These are phyloP conservation scores for Oxalis stricta DNA, from an alignment of 441 rosid genomes.

Conservation along the genomic window DNA sequence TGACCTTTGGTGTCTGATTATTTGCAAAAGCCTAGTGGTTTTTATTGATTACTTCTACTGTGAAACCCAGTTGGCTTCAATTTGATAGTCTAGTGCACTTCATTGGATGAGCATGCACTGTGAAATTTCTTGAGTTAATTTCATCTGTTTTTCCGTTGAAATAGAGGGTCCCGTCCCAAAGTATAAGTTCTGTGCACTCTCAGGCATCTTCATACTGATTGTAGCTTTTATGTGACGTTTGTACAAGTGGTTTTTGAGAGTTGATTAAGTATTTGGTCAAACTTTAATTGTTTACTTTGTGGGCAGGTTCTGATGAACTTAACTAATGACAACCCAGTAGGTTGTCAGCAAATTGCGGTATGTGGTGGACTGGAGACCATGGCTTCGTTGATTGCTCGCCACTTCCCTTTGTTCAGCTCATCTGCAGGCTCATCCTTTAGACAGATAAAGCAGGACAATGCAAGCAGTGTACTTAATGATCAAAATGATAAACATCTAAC, in stretches of 20 bases:
- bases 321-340: constrained; percentile 72
- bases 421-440: constrained; percentile 22
- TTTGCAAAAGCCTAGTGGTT: constrained; percentile 1
- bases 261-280: constrained; percentile 2
- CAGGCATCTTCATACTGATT: background rate
- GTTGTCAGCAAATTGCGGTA: constrained; percentile 77
- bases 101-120: background rate
- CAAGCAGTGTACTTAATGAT: constrained; percentile 12
- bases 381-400: constrained; percentile 58
- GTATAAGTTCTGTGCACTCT: background rate
- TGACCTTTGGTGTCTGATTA: background rate
- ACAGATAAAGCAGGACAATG: constrained; percentile 20
- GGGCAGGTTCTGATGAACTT: constrained; percentile 96
- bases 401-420: constrained; percentile 60
- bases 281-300: constrained; percentile 4
- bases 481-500: constrained; percentile 41
- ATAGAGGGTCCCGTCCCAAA: background rate
- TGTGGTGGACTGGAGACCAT: constrained; percentile 78
- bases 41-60: background rate
- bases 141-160: background rate
- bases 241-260: too few relatives aligned
- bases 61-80: too few relatives aligned
- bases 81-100: background rate
- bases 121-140: background rate
- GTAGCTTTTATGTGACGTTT: background rate